Conservation (phyloP, 345 rosid genomes). For the Citrus trifoliata region DNA sequence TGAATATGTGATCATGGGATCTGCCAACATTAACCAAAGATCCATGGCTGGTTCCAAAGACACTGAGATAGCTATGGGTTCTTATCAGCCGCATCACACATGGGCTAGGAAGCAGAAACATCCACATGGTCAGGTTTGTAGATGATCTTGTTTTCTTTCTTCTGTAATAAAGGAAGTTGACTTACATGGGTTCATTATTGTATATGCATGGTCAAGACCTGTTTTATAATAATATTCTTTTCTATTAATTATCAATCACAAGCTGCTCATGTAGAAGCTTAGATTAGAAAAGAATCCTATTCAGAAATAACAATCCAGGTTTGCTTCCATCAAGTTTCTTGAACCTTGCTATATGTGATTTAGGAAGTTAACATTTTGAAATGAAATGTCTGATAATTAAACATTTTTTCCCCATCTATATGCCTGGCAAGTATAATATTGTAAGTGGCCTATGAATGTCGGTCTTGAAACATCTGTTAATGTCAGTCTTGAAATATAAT, state of each 20-base stretch:
- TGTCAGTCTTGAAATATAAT: background rate
- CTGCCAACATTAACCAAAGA: conserved; percentile 96
- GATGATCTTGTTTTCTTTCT: background rate
- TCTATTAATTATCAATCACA: background rate
- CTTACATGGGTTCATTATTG: background rate
- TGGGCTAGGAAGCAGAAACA: conserved; percentile 52
- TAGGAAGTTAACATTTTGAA: background rate
- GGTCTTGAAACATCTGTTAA: background rate
- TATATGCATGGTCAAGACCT: background rate
- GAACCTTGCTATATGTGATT: background rate
- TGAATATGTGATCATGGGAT: conserved; percentile 81
- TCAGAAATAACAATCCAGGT: too few relatives aligned
- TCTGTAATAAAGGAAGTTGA: background rate
- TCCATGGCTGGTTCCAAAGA: conserved; percentile 97
- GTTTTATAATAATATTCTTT: background rate
- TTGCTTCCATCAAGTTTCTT: background rate
- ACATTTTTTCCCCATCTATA: background rate
- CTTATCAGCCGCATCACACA: conserved; percentile 84
- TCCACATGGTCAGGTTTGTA: conserved; percentile 82
- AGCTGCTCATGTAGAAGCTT: background rate
- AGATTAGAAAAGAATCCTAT: too few relatives aligned
- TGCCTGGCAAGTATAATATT: background rate
- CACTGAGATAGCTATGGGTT: conserved; percentile 95
- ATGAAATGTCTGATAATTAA: background rate
- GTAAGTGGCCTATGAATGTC: background rate